phyloP scores from a whole-genome alignment of 2,329 filamentous ascomycete species.

The Fonsecaea pedrosoi region DNA sequence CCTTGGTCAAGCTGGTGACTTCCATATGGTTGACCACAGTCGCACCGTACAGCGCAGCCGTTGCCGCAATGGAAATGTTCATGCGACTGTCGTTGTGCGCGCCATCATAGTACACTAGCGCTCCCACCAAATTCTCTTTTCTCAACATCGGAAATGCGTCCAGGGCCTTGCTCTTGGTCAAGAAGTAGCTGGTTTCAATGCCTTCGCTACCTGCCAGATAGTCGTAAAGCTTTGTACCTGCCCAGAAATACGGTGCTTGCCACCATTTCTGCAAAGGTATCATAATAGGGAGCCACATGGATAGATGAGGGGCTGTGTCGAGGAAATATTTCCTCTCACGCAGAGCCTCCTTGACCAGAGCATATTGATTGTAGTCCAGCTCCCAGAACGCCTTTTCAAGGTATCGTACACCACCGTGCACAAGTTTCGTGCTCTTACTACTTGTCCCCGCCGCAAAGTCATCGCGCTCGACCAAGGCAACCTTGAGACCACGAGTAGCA shows the following conservation, averaged over 20 bases:
- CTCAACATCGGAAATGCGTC: constrained; percentile 90
- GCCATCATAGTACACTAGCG: constrained; percentile 89
- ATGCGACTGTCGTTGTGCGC: constrained; percentile 92
- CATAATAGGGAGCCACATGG: constrained; percentile 81
- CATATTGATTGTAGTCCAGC: constrained; percentile 79
- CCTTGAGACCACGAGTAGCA: constrained; percentile 77
- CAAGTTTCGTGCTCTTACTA: constrained; percentile 86
- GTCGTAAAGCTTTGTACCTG: constrained; percentile 79
- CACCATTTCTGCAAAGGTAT: constrained; percentile 82
- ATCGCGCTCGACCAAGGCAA: constrained; percentile 81
- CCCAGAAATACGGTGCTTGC: constrained; percentile 78
- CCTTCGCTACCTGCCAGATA: constrained; percentile 84
- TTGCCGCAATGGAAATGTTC: constrained; percentile 89
- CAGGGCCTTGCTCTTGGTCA: constrained; percentile 83
- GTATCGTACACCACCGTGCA: constrained; percentile 84
- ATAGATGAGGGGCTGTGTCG: constrained; percentile 81
- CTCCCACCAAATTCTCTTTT: constrained; percentile 77
- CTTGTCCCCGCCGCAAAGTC: constrained; percentile 83
- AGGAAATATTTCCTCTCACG: constrained; percentile 84
- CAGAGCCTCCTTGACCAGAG: constrained; percentile 80
- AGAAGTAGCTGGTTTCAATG: constrained; percentile 86
- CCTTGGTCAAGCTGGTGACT: constrained; percentile 77
- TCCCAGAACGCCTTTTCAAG: constrained; percentile 87
- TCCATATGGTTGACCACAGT: constrained; percentile 85
- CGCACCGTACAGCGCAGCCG: constrained; percentile 82